phyloP scores from a whole-genome alignment of 345 rosid genomes.

The Gossypium mustelinum region DNA sequence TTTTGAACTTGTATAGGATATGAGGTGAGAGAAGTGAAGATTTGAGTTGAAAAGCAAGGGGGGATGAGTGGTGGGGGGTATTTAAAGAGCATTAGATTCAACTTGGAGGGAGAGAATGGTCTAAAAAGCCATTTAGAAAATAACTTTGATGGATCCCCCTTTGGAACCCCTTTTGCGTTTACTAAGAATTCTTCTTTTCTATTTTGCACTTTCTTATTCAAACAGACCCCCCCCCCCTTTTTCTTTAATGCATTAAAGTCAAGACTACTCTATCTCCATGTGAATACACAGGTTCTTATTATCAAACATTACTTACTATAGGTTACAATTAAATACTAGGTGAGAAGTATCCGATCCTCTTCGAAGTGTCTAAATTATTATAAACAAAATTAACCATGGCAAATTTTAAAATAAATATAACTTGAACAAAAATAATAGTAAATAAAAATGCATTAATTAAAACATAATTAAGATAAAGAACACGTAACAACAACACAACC shows the following conservation, averaged over 20 bases:
- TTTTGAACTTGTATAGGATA: conserved; percentile 20
- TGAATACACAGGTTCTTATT: neutral
- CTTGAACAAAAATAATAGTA: no score
- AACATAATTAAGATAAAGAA: conserved; percentile 14
- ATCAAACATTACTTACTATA: neutral
- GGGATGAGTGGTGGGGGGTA: conserved; percentile 29
- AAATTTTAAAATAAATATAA: no score
- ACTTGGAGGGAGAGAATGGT: conserved; percentile 35
- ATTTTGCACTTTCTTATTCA: conserved; percentile 3
- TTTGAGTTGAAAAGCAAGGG: conserved; percentile 29
- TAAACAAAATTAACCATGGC: no score
- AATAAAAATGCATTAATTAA: neutral
- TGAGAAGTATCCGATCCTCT: neutral
- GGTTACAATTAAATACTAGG: neutral
- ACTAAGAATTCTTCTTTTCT: neutral
- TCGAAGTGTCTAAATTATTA: neutral
- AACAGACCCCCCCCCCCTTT: no score
- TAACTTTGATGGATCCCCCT: conserved; percentile 31
- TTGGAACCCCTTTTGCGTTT: neutral
- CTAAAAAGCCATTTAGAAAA: conserved; percentile 34
- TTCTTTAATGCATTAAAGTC: neutral
- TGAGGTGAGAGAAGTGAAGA: conserved; percentile 17
- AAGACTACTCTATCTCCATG: neutral
- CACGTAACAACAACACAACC: conserved; percentile 14
- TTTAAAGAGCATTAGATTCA: conserved; percentile 38